A percentile compares a stretch with the other conserved stretches of the same genome.
These are phyloP conservation scores for Debaryomycetaceae sp. DNA, from an alignment of 1,139 yeast genomes.

Conservation along the genomic window DNA sequence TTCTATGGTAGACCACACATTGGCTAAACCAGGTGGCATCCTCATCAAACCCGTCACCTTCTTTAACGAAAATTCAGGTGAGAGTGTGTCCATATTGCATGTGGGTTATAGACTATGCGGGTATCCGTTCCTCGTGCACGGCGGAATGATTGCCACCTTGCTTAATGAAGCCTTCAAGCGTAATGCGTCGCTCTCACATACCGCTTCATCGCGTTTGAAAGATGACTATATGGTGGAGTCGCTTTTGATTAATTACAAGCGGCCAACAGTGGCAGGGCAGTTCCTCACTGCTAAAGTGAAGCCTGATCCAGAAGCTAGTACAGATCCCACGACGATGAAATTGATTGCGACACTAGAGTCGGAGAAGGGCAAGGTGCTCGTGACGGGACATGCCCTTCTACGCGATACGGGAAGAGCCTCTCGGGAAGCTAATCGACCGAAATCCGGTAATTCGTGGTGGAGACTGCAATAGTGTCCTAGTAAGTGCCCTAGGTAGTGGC, in stretches of 20 bases:
- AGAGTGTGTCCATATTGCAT: conserved; percentile 60
- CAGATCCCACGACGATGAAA: conserved; percentile 16
- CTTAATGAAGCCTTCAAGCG: conserved; percentile 65
- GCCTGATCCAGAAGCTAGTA: conserved; percentile 14
- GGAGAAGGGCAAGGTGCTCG: conserved; percentile 24
- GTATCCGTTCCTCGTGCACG: conserved; percentile 80
- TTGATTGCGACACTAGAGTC: conserved; percentile 26
- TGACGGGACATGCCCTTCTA: conserved; percentile 25
- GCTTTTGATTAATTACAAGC: conserved; percentile 47
- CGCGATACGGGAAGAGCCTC: conserved; percentile 31
- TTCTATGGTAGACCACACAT: conserved; percentile 21
- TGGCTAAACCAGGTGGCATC: conserved; percentile 63
- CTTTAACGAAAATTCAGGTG: conserved; percentile 43
- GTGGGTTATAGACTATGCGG: conserved; percentile 77
- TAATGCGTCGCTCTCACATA: conserved; percentile 35
- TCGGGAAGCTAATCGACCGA: conserved; percentile 1
- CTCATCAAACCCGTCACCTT: conserved; percentile 65
- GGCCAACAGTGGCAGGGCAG: conserved; percentile 74
- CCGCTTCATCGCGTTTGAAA: conserved; percentile 22
- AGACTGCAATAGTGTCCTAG: not conserved
- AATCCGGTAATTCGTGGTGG: not conserved
- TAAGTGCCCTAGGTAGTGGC: too few species aligned
- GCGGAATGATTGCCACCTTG: conserved; percentile 79
- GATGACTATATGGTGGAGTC: conserved; percentile 37
- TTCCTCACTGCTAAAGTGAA: conserved; percentile 58